phyloP scores from a whole-genome alignment of 108 stramenopile genomes.

The Chaetoceros muelleri region DNA sequence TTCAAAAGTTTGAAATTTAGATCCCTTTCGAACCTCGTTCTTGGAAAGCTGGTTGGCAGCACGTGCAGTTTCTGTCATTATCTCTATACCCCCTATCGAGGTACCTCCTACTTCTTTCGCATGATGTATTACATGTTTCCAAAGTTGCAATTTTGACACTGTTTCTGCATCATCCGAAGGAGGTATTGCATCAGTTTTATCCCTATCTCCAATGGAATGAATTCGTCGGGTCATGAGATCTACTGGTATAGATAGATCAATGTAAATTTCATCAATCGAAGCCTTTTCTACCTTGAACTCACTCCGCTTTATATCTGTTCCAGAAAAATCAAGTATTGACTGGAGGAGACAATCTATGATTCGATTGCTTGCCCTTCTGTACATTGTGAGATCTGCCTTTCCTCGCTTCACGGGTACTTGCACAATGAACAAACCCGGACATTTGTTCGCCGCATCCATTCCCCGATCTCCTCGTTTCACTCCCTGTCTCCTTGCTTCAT shows the following conservation, averaged over 20 bases:
- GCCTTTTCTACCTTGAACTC: conserved; percentile 27
- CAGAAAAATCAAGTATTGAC: background rate
- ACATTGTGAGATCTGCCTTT: conserved; percentile 48
- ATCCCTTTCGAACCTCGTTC: conserved; percentile 14
- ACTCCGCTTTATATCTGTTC: background rate
- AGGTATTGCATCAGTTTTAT: background rate
- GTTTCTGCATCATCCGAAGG: background rate
- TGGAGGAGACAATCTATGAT: conserved; percentile 16
- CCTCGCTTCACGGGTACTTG: conserved; percentile 37
- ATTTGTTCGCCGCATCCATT: conserved; percentile 20
- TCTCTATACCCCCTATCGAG: conserved; percentile 22
- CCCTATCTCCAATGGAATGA: background rate
- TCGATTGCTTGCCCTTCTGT: conserved; percentile 26
- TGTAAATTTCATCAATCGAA: conserved; percentile 46
- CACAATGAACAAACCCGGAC: conserved; percentile 22
- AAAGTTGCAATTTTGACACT: background rate
- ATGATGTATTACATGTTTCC: background rate
- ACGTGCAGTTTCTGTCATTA: conserved; percentile 4
- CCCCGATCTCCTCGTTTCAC: conserved; percentile 32
- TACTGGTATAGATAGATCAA: conserved; percentile 28
- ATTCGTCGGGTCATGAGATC: background rate
- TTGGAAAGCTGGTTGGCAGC: conserved; percentile 9
- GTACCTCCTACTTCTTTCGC: background rate
- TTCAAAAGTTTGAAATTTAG: conserved; percentile 9
- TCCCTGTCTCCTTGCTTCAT: conserved; percentile 31